phyloP scores from a whole-genome alignment of 306 rosid genomes.

The Quercus alba region DNA sequence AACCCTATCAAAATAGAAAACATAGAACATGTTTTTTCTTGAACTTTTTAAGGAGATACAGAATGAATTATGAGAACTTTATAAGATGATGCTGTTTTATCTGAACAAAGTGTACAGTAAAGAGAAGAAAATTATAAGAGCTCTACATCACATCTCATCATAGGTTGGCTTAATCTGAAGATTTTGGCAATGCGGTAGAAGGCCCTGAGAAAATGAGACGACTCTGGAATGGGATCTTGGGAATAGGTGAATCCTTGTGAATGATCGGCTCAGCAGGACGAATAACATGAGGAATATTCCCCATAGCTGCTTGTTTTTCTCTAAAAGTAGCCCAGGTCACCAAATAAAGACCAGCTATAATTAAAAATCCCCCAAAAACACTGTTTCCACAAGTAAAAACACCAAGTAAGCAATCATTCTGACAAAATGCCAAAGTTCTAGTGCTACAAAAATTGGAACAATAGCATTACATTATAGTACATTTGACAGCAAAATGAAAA shows the following conservation, averaged over 20 bases:
- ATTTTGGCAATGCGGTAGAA: slow-evolving; percentile 36
- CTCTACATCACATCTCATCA: slow-evolving; percentile 21
- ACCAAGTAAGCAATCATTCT: slow-evolving; percentile 22
- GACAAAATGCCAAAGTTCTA: neutral
- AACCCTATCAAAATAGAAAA: neutral
- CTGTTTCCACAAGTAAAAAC: slow-evolving; percentile 40
- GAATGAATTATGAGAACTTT: neutral
- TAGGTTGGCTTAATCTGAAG: slow-evolving; percentile 46
- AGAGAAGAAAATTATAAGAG: slow-evolving; percentile 12
- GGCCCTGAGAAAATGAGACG: slow-evolving; percentile 52
- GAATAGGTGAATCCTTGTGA: slow-evolving; percentile 34
- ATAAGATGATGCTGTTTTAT: neutral
- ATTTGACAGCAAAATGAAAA: neutral
- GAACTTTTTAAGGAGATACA: neutral
- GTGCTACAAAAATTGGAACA: neutral
- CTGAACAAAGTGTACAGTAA: neutral
- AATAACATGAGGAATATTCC: slow-evolving; percentile 27
- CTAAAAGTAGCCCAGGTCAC: slow-evolving; percentile 83
- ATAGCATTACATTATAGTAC: neutral
- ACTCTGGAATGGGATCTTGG: slow-evolving; percentile 42
- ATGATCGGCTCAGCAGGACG: slow-evolving; percentile 63
- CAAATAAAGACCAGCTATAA: slow-evolving; percentile 70
- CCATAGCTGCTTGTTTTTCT: slow-evolving; percentile 46
- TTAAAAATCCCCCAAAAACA: slow-evolving; percentile 76
- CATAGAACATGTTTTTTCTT: neutral